These are phyloP conservation scores for Pseudogymnoascus destructans DNA, from an alignment of 2,329 filamentous ascomycete genomes.

Conservation along the genomic window DNA sequence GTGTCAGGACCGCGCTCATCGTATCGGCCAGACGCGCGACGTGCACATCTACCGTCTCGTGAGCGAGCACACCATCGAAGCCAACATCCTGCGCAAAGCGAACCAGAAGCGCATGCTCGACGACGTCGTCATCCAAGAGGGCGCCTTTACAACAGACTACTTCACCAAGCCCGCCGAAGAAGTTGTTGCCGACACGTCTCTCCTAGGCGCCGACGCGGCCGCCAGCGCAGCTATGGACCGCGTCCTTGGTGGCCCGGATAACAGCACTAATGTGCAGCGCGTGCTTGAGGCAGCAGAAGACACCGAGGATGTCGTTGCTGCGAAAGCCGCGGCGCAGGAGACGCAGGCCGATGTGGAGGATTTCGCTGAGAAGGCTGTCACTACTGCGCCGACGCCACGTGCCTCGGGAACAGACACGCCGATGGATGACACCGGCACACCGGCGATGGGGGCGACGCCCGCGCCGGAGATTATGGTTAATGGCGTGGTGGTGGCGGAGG, in stretches of 20 bases:
- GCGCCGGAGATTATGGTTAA: slow-evolving; percentile 11
- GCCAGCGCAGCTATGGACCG: slow-evolving; percentile 76
- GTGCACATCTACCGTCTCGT: slow-evolving; percentile 95
- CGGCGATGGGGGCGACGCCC: slow-evolving; percentile 27
- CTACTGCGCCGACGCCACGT: slow-evolving; percentile 20
- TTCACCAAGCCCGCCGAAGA: slow-evolving; percentile 65
- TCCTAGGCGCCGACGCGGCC: slow-evolving; percentile 54
- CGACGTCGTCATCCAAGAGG: slow-evolving; percentile 96
- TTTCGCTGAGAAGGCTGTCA: slow-evolving; percentile 53
- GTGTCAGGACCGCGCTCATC: slow-evolving; percentile 92
- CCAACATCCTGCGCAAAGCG: slow-evolving; percentile 91
- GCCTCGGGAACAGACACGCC: slow-evolving; percentile 21
- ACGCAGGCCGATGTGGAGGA: slow-evolving; percentile 76
- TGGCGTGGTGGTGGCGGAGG: slow-evolving; percentile 19
- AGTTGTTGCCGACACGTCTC: slow-evolving; percentile 45
- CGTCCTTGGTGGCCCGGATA: slow-evolving; percentile 50
- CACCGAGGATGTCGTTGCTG: slow-evolving; percentile 78
- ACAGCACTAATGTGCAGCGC: slow-evolving; percentile 51
- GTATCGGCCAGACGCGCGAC: slow-evolving; percentile 93
- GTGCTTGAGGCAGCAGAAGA: slow-evolving; percentile 87
- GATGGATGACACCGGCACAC: slow-evolving; percentile 28
- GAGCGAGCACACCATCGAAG: slow-evolving; percentile 90
- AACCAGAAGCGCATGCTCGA: slow-evolving; percentile 97
- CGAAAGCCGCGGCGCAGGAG: slow-evolving; percentile 77
- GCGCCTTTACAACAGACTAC: slow-evolving; percentile 94